Evolutionary conservation across 192 early-diverging fungal genomes (phyloP), one percentile per base, ranked within the genome.

Genomic region (Thamnidium elegans): DNA sequence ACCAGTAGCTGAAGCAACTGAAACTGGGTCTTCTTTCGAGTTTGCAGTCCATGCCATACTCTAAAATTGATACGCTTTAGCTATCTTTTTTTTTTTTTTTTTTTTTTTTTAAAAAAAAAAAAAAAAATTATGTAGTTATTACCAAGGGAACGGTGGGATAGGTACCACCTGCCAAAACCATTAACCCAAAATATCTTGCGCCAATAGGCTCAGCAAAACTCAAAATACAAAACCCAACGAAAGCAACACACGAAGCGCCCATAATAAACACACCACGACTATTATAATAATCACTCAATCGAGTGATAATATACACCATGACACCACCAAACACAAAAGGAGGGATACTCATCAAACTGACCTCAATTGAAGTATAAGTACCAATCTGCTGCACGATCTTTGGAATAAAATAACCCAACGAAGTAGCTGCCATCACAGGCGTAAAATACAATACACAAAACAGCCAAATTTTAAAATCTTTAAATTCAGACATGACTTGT

Each of bases 11-110:
- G 71, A 63, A 26, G 71, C 71, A 39, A 73, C 53, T 2, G 71
- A 53, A 5, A 67, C 61, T 2, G 66, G 59, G 20, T 55, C 71
- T 53, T 73, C 60, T 43, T 73, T 73, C 11, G 64, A 73, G 46
- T 73, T 73, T 14, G 71, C 71, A 19, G 71, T 73, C 71, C 71
- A 73, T 19, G 71, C 65, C 71, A 73, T 73, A 19, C 60, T 67
- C 71, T 72, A 52, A 9, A 17, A 34, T 17, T 34, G 17, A 19
- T 55, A 17, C n/a, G n/a, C n/a, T n/a, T n/a, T n/a, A 36, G 30
- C 9, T 32, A 13, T 34, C 2, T 32, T 47, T 47, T 47, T 13
- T 47, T 47, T 47, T 36, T 8, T 17, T 20, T 7, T 20, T 20
- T 20, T 20, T 50, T 17, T 43, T 50, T 17, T 58, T 10, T 21